Base-by-base conservation (phyloP, 2,329 filamentous ascomycete species). In the Teratosphaeria viscida region DNA sequence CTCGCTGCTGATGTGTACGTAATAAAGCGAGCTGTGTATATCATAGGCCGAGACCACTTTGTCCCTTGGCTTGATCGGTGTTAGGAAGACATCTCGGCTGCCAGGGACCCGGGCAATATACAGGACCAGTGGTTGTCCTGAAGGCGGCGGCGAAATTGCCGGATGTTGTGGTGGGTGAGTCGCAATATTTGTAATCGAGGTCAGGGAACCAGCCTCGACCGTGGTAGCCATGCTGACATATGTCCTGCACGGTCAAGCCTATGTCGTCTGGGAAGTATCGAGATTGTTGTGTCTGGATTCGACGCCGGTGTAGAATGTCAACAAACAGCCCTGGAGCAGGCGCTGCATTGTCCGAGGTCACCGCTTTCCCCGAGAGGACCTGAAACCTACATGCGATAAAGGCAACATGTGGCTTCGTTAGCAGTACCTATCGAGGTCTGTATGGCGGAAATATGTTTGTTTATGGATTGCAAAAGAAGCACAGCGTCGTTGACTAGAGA, bases 51-150 rank as follows among this genome's bases (percentile, higher is more conserved):
- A 95, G 63, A 99, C 90, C 61, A 90, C 92, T 72, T 94, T 96
- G 52, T 87, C 81, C 57, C 89, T 86, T 1, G 94, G 94, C 71
- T 95, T 96, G 63, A 94, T 82, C 0, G 94, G 89, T 1, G 92
- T 95, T 54, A 99, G 84, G 67, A 96, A 95, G 60, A 96, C 82
- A 80, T 96, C 92, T 85, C 86, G 85, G 63, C 89, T 95, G 26
- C 92, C 92, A 1, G 94, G 94, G 0, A 99, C 92, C 65, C 92
- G 81, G 39, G 92, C 90, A 65, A 99, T 95, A 75, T 99, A 99
- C 49, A 99, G 82, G 2, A 86, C 85, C 56, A 97, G 74, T 3
- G 90, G 85, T 56, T 90, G 84, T 63, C 86, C 82, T 67, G 82
- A 77, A 65, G 88, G 85, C 2, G 87, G 85, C 2, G 85, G 83